phyloP scores from a whole-genome alignment of 129 eudicot species.

The Deinandra increscens region DNA sequence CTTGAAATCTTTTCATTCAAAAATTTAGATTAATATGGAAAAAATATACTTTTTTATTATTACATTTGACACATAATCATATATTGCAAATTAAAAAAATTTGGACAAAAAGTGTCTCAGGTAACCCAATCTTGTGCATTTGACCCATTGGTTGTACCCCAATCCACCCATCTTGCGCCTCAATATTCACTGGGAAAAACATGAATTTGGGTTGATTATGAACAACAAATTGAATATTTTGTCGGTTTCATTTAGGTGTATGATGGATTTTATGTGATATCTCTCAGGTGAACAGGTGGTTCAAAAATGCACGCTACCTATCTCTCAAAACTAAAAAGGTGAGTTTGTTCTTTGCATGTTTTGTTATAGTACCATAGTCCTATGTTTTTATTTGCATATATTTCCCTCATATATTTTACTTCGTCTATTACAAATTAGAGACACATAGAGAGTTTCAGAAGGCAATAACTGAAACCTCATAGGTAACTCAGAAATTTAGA shows the following conservation, averaged over 20 bases:
- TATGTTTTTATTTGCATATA: neutral
- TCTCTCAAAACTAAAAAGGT: conserved; percentile 88
- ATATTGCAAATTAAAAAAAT: neutral
- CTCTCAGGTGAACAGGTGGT: conserved; percentile 89
- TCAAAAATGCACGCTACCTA: conserved; percentile 91
- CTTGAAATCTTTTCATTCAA: too few species aligned
- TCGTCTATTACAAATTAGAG: neutral
- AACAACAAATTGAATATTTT: neutral
- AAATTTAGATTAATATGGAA: neutral
- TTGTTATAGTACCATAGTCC: neutral
- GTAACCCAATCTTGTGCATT: neutral
- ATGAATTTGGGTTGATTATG: conserved; percentile 6
- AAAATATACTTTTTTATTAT: neutral
- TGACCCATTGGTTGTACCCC: neutral
- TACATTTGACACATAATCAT: neutral
- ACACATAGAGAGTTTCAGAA: neutral
- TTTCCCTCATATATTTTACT: neutral
- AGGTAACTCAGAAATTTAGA: neutral
- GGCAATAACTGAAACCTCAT: neutral
- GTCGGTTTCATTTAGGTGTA: conserved; percentile 16
- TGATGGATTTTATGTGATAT: conserved; percentile 5
- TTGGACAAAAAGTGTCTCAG: neutral
- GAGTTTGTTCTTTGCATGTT: conserved; percentile 25
- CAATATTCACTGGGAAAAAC: neutral
- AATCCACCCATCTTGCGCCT: neutral